Percentiles rank a stretch among this genome's conserved stretches.
Conservation (phyloP, 495 filamentous ascomycete species). For the Mytilinidion resinicola region DNA sequence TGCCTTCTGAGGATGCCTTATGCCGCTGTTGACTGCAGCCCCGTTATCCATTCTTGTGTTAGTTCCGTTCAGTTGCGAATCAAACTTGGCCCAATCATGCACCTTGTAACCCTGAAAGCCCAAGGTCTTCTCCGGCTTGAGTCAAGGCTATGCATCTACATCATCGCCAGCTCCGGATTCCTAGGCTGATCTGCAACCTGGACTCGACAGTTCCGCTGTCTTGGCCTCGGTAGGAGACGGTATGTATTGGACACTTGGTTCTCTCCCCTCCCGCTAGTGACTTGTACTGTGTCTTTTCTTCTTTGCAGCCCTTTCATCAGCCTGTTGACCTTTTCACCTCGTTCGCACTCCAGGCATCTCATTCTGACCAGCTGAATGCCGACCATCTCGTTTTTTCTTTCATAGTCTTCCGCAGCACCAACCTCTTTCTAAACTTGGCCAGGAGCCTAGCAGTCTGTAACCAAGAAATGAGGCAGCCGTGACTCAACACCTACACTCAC, state of each 20-base stretch:
- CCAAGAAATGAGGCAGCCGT: conserved; percentile 22
- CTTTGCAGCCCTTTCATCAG: neutral
- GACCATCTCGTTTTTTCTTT: conserved; percentile 3
- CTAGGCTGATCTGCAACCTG: conserved; percentile 7
- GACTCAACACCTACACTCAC: conserved; percentile 4
- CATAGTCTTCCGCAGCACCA: conserved; percentile 17
- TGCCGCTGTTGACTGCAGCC: conserved; percentile 3
- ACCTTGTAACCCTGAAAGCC: conserved; percentile 12
- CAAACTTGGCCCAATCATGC: conserved; percentile 19
- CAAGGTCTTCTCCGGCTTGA: conserved; percentile 25
- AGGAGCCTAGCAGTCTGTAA: conserved; percentile 13
- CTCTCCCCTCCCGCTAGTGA: neutral
- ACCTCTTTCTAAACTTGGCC: conserved; percentile 22
- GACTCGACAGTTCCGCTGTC: conserved; percentile 7
- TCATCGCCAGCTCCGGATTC: conserved; percentile 19
- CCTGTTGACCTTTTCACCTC: neutral
- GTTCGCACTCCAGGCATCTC: conserved; percentile 11
- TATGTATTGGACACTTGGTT: conserved; percentile 11
- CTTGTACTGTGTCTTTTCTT: no score
- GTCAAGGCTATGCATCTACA: conserved; percentile 24
- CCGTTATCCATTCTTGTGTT: conserved; percentile 25
- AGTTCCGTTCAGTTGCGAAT: conserved; percentile 14
- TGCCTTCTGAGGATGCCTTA: conserved; percentile 24
- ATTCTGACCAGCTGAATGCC: conserved; percentile 18
- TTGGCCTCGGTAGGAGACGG: conserved; percentile 3